These are phyloP conservation scores for Stentor coeruleus DNA, from an alignment of 73 alveolate genomes.

Conservation along the genomic window DNA sequence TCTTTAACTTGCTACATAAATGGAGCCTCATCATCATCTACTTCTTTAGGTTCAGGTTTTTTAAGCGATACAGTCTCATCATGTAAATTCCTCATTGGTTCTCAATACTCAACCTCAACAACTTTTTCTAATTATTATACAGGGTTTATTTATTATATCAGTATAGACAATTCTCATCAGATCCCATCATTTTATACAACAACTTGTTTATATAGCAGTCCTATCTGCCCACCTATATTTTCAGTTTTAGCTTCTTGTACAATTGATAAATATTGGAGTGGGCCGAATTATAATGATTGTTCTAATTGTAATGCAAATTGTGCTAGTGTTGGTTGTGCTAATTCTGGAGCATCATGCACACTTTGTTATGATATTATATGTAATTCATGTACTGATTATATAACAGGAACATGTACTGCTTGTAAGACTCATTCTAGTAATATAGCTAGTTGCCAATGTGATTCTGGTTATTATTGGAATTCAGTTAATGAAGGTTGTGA, in stretches of 20 bases:
- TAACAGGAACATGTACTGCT: neutral
- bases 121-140: neutral
- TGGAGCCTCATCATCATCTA: neutral
- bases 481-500: neutral
- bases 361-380: neutral
- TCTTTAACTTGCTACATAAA: neutral
- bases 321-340: neutral
- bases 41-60: neutral
- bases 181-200: neutral
- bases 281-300: neutral
- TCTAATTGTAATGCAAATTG: neutral
- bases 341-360: neutral
- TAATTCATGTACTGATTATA: neutral
- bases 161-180: neutral
- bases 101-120: neutral
- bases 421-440: neutral
- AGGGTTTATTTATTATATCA: constrained; percentile 9
- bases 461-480: constrained; percentile 6
- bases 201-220: neutral
- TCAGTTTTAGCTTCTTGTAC: neutral
- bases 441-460: neutral
- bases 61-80: neutral
- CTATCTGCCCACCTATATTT: neutral
- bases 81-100: neutral
- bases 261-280: neutral